phyloP scores from a whole-genome alignment of 345 rosid species.

The Carallia brachiata region DNA sequence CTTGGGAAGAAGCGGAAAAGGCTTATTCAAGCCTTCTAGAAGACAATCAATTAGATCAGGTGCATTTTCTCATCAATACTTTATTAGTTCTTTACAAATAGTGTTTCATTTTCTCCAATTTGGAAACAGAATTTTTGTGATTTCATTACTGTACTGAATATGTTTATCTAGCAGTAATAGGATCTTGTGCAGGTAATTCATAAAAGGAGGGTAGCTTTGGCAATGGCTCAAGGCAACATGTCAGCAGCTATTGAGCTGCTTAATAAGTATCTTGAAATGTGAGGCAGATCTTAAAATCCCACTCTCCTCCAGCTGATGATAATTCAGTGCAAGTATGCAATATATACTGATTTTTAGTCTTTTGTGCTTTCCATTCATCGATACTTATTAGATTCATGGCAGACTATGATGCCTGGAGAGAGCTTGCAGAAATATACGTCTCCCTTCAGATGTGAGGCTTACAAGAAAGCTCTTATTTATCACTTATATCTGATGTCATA shows the following conservation, averaged over 20 bases:
- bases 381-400: constrained; percentile 75
- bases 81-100: not conserved
- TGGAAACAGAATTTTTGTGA: not conserved
- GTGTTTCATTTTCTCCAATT: constrained; percentile 1
- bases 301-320: constrained; percentile 9
- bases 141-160: constrained; percentile 2
- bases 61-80: constrained; percentile 25
- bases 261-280: constrained; percentile 91
- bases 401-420: constrained; percentile 99
- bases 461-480: constrained; percentile 4
- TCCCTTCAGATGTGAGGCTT: constrained; percentile 84
- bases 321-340: not conserved
- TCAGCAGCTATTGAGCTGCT: constrained; percentile 73
- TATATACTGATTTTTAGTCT: constrained; percentile 20
- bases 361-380: constrained; percentile 11
- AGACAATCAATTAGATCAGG: constrained; percentile 89
- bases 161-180: constrained; percentile 5
- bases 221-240: constrained; percentile 80
- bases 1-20: constrained; percentile 85
- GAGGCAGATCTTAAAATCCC: constrained; percentile 37
- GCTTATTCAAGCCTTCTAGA: constrained; percentile 81
- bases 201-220: constrained; percentile 87
- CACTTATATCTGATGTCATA: constrained; percentile 9
- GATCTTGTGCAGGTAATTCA: constrained; percentile 52
- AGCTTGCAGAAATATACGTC: constrained; percentile 87